Percentiles rank a stretch among this genome's conserved stretches.
phyloP scores from a whole-genome alignment of 768 basidiomycete genomes.

The Melanogaster broomeanus region DNA sequence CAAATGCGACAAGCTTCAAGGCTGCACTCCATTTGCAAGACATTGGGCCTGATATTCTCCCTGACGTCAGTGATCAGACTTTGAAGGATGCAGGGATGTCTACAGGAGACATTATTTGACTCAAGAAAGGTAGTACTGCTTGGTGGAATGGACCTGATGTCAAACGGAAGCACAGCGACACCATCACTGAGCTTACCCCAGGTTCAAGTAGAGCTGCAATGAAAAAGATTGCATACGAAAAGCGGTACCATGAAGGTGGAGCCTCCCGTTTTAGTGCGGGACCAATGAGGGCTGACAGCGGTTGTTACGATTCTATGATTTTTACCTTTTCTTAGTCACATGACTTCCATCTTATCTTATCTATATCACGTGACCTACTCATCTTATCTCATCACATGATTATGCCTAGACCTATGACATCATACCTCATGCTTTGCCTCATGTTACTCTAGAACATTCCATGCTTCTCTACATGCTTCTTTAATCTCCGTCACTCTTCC shows the following conservation, averaged over 20 bases:
- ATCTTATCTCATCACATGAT: too few species aligned
- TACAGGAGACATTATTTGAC: background rate
- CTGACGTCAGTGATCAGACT: background rate
- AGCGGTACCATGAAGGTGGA: slow-evolving; percentile 1
- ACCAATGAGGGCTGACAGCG: background rate
- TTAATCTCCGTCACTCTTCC: too few species aligned
- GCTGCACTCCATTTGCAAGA: background rate
- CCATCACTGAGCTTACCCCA: background rate
- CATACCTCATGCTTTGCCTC: too few species aligned
- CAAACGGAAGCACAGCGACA: background rate
- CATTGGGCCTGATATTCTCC: background rate
- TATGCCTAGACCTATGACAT: too few species aligned
- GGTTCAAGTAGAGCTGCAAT: background rate
- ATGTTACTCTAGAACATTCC: too few species aligned
- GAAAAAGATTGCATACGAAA: background rate
- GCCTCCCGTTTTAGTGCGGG: background rate
- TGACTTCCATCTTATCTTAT: too few species aligned
- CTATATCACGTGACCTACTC: too few species aligned
- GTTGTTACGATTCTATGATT: too few species aligned
- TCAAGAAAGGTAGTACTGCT: slow-evolving; percentile 1
- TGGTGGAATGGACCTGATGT: slow-evolving; percentile 6
- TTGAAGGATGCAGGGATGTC: background rate
- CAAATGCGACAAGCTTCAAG: background rate
- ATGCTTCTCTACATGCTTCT: too few species aligned
- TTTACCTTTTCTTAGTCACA: too few species aligned